These are phyloP conservation scores for Eremothecium sinecaudum DNA, from an alignment of 1,139 yeast genomes.

Conservation along the genomic window DNA sequence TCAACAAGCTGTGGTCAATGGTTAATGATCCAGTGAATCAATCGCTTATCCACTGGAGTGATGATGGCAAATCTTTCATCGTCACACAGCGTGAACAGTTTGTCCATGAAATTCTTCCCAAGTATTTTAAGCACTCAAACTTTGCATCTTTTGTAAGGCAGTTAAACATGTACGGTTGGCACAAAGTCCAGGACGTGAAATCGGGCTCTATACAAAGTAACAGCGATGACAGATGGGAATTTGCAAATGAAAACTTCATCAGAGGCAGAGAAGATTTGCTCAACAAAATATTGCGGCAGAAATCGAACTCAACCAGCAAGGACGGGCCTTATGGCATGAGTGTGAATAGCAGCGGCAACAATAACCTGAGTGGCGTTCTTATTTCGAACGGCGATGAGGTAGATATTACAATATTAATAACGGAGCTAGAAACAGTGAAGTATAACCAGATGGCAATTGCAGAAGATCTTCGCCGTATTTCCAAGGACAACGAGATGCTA, in stretches of 20 bases:
- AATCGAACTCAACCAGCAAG: conserved; percentile 14
- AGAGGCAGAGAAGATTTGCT: conserved; percentile 62
- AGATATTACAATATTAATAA: conserved; percentile 34
- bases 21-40: conserved; percentile 69
- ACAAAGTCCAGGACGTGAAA: conserved; percentile 61
- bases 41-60: conserved; percentile 71
- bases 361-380: conserved; percentile 3
- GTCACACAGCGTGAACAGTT: conserved; percentile 80
- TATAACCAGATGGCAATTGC: conserved; percentile 70
- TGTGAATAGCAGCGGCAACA: conserved; percentile 5
- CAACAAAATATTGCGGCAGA: conserved; percentile 55
- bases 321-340: conserved; percentile 7
- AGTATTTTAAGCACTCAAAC: conserved; percentile 87
- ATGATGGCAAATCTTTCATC: conserved; percentile 76
- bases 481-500: conserved; percentile 77
- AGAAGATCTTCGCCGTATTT: conserved; percentile 71
- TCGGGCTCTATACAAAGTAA: conserved; percentile 30
- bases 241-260: conserved; percentile 71
- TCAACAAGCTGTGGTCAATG: conserved; percentile 90
- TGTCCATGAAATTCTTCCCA: conserved; percentile 77
- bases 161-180: conserved; percentile 92
- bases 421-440: conserved; percentile 69
- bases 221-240: conserved; percentile 47
- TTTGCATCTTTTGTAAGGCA: conserved; percentile 93
- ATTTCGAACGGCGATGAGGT: conserved; percentile 11